Percentiles rank a stretch among this genome's conserved stretches.
phyloP scores from a whole-genome alignment of 306 rosid species.

The Prunus mongolica region DNA sequence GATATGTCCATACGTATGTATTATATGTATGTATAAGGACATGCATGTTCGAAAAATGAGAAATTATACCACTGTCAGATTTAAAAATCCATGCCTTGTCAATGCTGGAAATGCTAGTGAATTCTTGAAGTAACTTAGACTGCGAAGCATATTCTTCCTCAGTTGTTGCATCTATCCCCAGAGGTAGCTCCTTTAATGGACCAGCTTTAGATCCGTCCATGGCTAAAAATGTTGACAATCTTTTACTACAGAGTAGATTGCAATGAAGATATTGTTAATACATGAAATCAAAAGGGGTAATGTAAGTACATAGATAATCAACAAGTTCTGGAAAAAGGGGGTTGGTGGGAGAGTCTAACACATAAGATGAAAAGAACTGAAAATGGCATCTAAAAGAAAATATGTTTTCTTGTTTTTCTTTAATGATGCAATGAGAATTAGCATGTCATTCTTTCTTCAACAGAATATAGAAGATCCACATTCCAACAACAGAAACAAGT shows the following conservation, averaged over 20 bases:
- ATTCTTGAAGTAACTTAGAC: constrained; percentile 64
- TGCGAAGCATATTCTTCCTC: constrained; percentile 66
- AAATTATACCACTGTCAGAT: constrained; percentile 44
- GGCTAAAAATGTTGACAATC: constrained; percentile 29
- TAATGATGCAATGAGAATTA: neutral
- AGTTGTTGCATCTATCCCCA: constrained; percentile 47
- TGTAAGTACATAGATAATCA: neutral
- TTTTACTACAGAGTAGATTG: constrained; percentile 26
- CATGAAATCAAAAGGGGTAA: neutral
- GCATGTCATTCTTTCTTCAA: neutral
- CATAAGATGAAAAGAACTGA: neutral
- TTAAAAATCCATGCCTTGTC: constrained; percentile 74
- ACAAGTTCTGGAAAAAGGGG: too few species aligned
- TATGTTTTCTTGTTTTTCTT: neutral
- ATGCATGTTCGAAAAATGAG: neutral
- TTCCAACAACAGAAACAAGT: neutral
- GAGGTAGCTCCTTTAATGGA: constrained; percentile 37
- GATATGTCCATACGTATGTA: neutral
- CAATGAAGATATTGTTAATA: neutral
- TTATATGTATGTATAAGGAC: neutral
- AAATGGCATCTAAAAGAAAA: neutral
- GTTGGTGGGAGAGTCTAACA: too few species aligned
- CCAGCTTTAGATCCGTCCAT: constrained; percentile 51
- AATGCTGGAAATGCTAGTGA: constrained; percentile 56
- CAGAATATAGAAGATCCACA: neutral